Percentiles rank a stretch among this genome's conserved stretches.
These are phyloP conservation scores for Phaeophleospora eucalypticola DNA, from an alignment of 2,329 filamentous ascomycete species.

Conservation along the genomic window DNA sequence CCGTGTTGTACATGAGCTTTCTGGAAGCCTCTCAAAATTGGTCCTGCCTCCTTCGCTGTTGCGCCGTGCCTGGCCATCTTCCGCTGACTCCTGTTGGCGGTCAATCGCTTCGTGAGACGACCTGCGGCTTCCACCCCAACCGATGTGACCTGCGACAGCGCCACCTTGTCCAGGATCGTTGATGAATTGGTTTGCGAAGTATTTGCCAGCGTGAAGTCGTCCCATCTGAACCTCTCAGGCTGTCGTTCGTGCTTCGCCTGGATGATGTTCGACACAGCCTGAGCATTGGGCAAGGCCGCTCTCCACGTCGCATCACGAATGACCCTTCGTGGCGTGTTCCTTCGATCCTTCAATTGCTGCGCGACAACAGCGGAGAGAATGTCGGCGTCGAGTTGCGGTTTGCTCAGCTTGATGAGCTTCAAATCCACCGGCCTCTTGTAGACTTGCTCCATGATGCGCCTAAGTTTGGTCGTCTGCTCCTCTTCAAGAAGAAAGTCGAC, in stretches of 20 bases:
- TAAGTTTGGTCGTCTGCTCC: conserved; percentile 12
- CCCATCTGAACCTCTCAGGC: conserved; percentile 17
- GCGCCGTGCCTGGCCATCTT: conserved; percentile 30
- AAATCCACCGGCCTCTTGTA: conserved; percentile 32
- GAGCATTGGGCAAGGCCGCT: conserved; percentile 26
- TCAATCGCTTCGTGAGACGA: conserved; percentile 33
- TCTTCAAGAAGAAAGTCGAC: conserved; percentile 14
- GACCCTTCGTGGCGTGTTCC: conserved; percentile 26
- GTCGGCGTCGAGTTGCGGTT: conserved; percentile 30
- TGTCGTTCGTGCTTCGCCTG: conserved; percentile 23
- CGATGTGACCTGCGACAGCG: conserved; percentile 28
- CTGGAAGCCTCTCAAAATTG: conserved; percentile 26
- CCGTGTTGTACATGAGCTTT: conserved; percentile 26
- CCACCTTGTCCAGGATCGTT: conserved; percentile 23
- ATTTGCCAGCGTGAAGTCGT: conserved; percentile 20
- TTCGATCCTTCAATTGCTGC: conserved; percentile 27
- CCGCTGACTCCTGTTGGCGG: conserved; percentile 28
- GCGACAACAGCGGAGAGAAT: conserved; percentile 30
- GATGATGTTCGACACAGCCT: conserved; percentile 22
- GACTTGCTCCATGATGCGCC: conserved; percentile 16
- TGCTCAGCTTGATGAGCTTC: conserved; percentile 25
- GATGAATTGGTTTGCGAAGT: conserved; percentile 18
- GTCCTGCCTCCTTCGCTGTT: conserved; percentile 26
- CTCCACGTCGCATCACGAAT: conserved; percentile 32
- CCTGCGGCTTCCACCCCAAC: conserved; percentile 30